These are phyloP conservation scores for Pleurotus cornucopiae DNA, from an alignment of 768 basidiomycete genomes.

Conservation along the genomic window DNA sequence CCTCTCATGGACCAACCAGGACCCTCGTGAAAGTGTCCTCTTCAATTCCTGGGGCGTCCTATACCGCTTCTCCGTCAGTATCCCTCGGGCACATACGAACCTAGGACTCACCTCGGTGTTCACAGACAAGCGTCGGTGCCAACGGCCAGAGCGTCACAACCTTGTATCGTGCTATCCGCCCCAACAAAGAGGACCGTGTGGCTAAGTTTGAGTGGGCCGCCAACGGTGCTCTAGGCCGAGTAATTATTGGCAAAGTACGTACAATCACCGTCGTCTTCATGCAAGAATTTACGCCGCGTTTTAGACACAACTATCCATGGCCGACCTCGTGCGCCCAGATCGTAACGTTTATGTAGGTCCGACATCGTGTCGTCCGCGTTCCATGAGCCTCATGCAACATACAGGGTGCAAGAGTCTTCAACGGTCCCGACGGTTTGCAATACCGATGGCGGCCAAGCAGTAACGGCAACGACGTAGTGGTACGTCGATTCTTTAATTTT, in stretches of 20 bases:
- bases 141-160: conserved; percentile 73
- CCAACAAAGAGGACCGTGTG: conserved; percentile 84
- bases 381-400: conserved; percentile 14
- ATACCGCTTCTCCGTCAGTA: conserved; percentile 54
- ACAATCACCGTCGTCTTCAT: conserved; percentile 11
- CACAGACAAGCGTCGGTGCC: conserved; percentile 60
- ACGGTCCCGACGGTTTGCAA: conserved; percentile 75
- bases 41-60: conserved; percentile 80
- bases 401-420: conserved; percentile 67
- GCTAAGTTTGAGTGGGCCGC: conserved; percentile 86
- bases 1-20: conserved; percentile 84
- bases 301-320: conserved; percentile 77
- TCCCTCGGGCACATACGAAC: conserved; percentile 3
- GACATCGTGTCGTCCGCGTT: conserved; percentile 9
- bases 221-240: conserved; percentile 79
- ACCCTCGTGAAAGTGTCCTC: conserved; percentile 78
- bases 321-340: conserved; percentile 75
- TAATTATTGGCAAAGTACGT: conserved; percentile 78
- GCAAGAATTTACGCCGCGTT: conserved; percentile 22
- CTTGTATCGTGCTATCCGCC: conserved; percentile 74
- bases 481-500: conserved; percentile 28
- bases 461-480: conserved; percentile 54
- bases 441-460: conserved; percentile 79
- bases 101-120: conserved; percentile 9
- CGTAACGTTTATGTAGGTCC: conserved; percentile 52